Evolutionary conservation across 805 yeast species (phyloP), one percentile per base, ranked within the genome.

Genomic region (Isabelozyma pseudorhagii): DNA sequence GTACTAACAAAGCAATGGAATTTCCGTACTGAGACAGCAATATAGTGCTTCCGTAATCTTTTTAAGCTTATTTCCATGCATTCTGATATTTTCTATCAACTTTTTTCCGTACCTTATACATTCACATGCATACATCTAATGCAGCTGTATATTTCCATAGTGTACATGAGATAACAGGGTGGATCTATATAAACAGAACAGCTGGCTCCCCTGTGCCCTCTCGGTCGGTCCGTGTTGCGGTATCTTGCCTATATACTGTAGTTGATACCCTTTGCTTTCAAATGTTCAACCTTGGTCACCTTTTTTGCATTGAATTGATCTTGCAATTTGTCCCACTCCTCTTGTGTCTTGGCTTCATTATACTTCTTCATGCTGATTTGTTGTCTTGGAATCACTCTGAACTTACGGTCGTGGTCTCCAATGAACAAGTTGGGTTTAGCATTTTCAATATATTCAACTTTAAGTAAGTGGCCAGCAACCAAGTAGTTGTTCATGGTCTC

Each of bases 401-500:
- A 85, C 55, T 76, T 80, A 43, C 65, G 66, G 62, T 81, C 77
- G 36, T 83, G 73, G 39, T 86, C 85, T 18, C 43, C 45, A 47
- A 68, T 72, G 68, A 85, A 87, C 54, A 87, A 69, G 55, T 81
- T 77, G 58, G 80, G 76, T 58, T 82, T 79, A 9, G 81, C 77
- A 44, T 79, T 66, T 38, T 87, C 92, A 44, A 81, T 60, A 14
- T 80, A 63, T 21, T 75, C 68, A 53, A 77, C 77, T 68, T 88
- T 85, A 58, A 94, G 73, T 53, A 92, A 80, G 68, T 93, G 97
- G 6, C 96, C 96, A 72, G 89, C 84, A 42, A 94, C 65, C 54
- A 94, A 78, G 62, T 94, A 94, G 71, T 94, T 94, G 70, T 94
- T 85, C 99, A 94, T 94, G 43, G 97, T 85, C 56, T 94, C 98